Base-by-base conservation (phyloP, 139 green algal species). In the Spirogloea muscicola region DNA sequence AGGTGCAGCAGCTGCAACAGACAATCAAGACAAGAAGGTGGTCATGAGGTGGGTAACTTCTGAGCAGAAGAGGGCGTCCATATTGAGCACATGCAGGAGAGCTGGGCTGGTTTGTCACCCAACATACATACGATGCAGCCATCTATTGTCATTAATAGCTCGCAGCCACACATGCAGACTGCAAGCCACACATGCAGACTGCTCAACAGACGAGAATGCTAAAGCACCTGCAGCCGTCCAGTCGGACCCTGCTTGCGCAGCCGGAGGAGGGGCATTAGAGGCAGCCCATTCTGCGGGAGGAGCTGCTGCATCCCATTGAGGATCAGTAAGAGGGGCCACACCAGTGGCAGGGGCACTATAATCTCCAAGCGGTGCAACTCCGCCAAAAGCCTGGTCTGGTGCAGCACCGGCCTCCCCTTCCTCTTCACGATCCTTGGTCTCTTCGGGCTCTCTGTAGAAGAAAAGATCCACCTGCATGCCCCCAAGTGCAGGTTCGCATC, bases 391-490 rank as follows among this genome's bases (percentile, higher is more conserved):
- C n/a, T n/a, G n/a, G 29, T 68, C 31, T 29, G 7, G 25, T 38
- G 25, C 43, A 18, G 51, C 38, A 37, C 18, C 48, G 49, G 71
- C 65, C 42, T 58, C 82, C 36, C 79, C 81, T 63, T 87, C 87
- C 67, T 91, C 82, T 52, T 87, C 84, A 9, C 39, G 68, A 80
- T 91, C 89, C 84, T 93, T 88, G 63, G 86, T 80, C 87, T 96
- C 93, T 75, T 94, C 91, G 60, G 90, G 91, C 80, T 91, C 85
- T 52, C 89, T 77, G 88, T 98, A 98, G 93, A 99, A 98, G 91
- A 98, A 99, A 76, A 99, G 90, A 83, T 99, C 94, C 31, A 98
- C 94, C 88, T 96, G 58, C 42, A 31, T 21, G 43, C 10, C 43
- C 13, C 43, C 43, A 51, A 51, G 13, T 51, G 43, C 43, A 51